These are phyloP conservation scores for Starmerella apicola DNA, from an alignment of 805 yeast species.

Conservation along the genomic window DNA sequence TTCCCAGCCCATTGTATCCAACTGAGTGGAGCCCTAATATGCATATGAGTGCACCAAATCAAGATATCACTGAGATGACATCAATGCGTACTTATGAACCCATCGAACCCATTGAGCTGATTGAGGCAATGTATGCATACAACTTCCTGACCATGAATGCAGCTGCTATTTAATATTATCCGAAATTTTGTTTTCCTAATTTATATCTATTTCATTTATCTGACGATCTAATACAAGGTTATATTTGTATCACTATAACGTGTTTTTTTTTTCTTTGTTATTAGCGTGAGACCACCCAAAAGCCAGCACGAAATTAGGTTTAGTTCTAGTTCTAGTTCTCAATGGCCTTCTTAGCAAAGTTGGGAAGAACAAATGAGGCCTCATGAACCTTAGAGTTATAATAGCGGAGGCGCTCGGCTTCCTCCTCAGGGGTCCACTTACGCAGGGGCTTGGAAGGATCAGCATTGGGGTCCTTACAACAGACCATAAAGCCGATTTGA, in stretches of 20 bases:
- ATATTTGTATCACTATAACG: too few species aligned
- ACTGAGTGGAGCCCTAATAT: conserved; percentile 11
- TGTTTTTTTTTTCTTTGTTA: too few species aligned
- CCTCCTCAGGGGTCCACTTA: conserved; percentile 33
- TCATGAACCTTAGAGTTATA: conserved; percentile 55
- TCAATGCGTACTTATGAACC: neutral
- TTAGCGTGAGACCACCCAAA: too few species aligned
- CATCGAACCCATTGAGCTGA: conserved; percentile 3
- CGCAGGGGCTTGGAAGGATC: conserved; percentile 44
- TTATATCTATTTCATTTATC: too few species aligned
- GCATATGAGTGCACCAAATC: neutral
- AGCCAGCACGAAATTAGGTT: too few species aligned
- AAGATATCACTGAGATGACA: neutral
- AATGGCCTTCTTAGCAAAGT: conserved; percentile 45
- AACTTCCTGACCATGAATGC: conserved; percentile 1
- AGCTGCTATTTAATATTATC: neutral
- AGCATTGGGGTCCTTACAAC: conserved; percentile 42
- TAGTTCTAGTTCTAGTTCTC: conserved; percentile 6
- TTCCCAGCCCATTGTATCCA: conserved; percentile 16
- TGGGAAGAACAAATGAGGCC: conserved; percentile 67
- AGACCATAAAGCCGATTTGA: conserved; percentile 66
- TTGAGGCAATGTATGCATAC: conserved; percentile 14
- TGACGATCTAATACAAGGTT: too few species aligned
- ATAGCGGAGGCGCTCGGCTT: conserved; percentile 43
- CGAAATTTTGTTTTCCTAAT: too few species aligned